Conservation (phyloP, 2,329 filamentous ascomycete genomes). For the Colletotrichum abscissum region DNA sequence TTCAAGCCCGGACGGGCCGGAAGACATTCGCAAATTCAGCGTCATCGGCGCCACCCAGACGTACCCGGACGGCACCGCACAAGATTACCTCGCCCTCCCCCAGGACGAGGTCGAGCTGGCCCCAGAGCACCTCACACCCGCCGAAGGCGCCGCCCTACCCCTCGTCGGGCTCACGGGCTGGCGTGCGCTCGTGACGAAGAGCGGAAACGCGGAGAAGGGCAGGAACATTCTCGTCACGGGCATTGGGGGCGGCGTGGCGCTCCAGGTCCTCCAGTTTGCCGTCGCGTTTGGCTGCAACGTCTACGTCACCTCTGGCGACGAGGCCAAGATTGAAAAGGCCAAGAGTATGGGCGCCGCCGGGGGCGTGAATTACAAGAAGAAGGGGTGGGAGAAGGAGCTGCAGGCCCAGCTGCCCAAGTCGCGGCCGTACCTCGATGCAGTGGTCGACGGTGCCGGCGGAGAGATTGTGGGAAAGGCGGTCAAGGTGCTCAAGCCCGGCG, state of each 20-base stretch:
- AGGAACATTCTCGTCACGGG: slow-evolving; percentile 88
- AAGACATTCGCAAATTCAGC: slow-evolving; percentile 66
- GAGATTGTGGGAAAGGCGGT: slow-evolving; percentile 79
- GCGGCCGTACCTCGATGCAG: slow-evolving; percentile 79
- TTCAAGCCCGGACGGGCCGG: slow-evolving; percentile 77
- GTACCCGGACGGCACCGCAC: slow-evolving; percentile 76
- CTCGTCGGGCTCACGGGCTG: slow-evolving; percentile 89
- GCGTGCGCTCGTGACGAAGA: slow-evolving; percentile 87
- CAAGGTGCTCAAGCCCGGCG: slow-evolving; percentile 81
- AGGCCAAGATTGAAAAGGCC: slow-evolving; percentile 81
- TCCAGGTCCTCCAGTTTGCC: slow-evolving; percentile 84
- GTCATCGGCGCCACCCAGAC: slow-evolving; percentile 77
- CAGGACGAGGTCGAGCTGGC: slow-evolving; percentile 80
- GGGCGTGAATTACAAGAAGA: slow-evolving; percentile 84
- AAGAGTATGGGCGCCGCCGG: slow-evolving; percentile 78
- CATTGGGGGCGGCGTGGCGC: slow-evolving; percentile 91
- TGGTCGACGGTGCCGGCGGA: slow-evolving; percentile 92
- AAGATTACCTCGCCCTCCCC: slow-evolving; percentile 78
- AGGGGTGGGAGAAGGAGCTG: slow-evolving; percentile 85
- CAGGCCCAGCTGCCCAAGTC: slow-evolving; percentile 70
- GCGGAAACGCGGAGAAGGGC: slow-evolving; percentile 69
- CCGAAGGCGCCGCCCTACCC: slow-evolving; percentile 86
- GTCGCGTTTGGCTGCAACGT: slow-evolving; percentile 79
- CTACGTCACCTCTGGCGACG: slow-evolving; percentile 82
- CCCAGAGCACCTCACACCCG: slow-evolving; percentile 76